phyloP scores from a whole-genome alignment of 768 basidiomycete species.

The Calocybe gangraenosa region DNA sequence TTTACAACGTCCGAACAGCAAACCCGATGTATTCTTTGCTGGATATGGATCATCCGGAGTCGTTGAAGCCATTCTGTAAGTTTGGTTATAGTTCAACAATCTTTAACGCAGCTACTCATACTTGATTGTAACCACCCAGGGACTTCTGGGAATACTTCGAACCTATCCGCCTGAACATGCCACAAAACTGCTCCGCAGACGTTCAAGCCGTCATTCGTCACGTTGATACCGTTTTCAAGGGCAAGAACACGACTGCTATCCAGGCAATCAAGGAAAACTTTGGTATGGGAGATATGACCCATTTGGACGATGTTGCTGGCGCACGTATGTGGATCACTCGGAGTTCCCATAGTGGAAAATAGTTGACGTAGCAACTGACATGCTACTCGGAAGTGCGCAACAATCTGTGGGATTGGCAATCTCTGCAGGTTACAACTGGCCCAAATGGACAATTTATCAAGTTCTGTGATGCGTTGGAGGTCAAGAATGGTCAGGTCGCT shows the following conservation, averaged over 20 bases:
- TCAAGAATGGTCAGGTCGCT: conserved; percentile 49
- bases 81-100: neutral
- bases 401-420: conserved; percentile 68
- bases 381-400: conserved; percentile 39
- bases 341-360: neutral
- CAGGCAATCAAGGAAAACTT: conserved; percentile 52
- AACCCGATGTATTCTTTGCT: conserved; percentile 55
- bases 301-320: conserved; percentile 64
- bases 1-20: conserved; percentile 27
- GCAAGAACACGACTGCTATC: conserved; percentile 41
- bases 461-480: conserved; percentile 67
- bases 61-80: conserved; percentile 55
- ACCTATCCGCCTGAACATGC: conserved; percentile 64
- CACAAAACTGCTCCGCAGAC: conserved; percentile 69
- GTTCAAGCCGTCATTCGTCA: conserved; percentile 58
- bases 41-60: conserved; percentile 65
- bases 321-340: conserved; percentile 33
- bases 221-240: conserved; percentile 52
- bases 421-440: conserved; percentile 47
- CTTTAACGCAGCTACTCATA: neutral
- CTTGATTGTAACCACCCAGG: conserved; percentile 1
- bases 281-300: conserved; percentile 50
- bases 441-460: conserved; percentile 42
- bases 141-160: conserved; percentile 74
- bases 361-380: neutral